phyloP scores from a whole-genome alignment of 257 asterid species.

The Apocynum venetum region DNA sequence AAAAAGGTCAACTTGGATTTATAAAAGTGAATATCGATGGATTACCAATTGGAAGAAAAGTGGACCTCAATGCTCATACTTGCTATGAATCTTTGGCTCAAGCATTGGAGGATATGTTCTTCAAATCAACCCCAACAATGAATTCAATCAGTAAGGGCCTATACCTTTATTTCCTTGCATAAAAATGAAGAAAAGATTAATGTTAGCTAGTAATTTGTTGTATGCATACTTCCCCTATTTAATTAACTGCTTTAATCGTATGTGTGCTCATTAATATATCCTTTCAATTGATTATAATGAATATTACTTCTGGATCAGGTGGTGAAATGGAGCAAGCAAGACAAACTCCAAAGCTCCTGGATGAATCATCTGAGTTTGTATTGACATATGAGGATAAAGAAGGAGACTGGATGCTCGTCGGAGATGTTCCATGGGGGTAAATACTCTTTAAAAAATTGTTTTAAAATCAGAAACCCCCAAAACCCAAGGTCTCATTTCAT shows the following conservation, averaged over 20 bases:
- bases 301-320: conserved; percentile 25
- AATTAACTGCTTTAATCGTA: too few species aligned
- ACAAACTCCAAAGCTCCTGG: conserved; percentile 57
- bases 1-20: conserved; percentile 50
- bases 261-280: too few species aligned
- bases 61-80: conserved; percentile 67
- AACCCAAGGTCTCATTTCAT: too few species aligned
- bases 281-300: not conserved
- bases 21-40: conserved; percentile 90
- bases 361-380: conserved; percentile 73
- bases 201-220: not conserved
- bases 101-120: conserved; percentile 74
- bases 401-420: conserved; percentile 92
- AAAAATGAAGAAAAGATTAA: not conserved
- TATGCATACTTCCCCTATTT: too few species aligned
- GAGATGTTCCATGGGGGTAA: conserved; percentile 91
- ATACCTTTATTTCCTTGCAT: too few species aligned
- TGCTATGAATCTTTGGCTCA: conserved; percentile 57
- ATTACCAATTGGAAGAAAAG: conserved; percentile 73
- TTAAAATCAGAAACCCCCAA: too few species aligned
- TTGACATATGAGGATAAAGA: conserved; percentile 82
- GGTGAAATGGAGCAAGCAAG: conserved; percentile 45
- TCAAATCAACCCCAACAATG: conserved; percentile 31
- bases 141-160: conserved; percentile 19
- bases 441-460: not conserved